phyloP scores from a whole-genome alignment of 306 rosid species.

The Cucurbita maxima region DNA sequence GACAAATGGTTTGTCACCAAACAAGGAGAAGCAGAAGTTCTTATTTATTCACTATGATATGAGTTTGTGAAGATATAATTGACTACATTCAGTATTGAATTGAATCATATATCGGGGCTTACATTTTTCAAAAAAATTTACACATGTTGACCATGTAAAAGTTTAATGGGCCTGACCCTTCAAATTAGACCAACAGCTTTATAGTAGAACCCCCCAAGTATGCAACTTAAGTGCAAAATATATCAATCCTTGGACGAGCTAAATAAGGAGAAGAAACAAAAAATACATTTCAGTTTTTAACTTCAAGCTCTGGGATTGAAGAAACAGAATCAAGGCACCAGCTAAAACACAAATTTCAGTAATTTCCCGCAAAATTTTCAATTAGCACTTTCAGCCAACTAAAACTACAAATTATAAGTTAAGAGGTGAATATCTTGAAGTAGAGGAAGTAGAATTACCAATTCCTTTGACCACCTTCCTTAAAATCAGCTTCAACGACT shows the following conservation, averaged over 20 bases:
- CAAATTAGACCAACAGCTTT: neutral
- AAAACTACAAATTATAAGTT: neutral
- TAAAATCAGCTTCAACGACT: conserved; percentile 57
- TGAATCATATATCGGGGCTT: neutral
- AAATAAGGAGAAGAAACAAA: no score
- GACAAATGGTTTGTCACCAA: neutral
- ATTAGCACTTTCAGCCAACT: neutral
- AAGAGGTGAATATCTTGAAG: neutral
- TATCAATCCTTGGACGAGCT: neutral
- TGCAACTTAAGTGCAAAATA: neutral
- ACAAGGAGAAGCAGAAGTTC: neutral
- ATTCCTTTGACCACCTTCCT: conserved; percentile 87
- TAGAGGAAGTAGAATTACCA: conserved; percentile 27
- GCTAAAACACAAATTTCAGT: neutral
- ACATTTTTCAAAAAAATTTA: neutral
- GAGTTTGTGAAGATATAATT: neutral
- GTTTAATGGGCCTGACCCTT: neutral
- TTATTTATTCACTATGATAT: neutral
- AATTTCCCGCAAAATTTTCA: neutral
- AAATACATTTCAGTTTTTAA: neutral
- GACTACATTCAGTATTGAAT: neutral
- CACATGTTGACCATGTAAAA: neutral
- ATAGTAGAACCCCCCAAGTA: neutral
- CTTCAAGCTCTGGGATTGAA: neutral
- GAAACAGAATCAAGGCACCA: neutral